Base-by-base conservation (phyloP, 306 rosid species). In the Rosa persica region DNA sequence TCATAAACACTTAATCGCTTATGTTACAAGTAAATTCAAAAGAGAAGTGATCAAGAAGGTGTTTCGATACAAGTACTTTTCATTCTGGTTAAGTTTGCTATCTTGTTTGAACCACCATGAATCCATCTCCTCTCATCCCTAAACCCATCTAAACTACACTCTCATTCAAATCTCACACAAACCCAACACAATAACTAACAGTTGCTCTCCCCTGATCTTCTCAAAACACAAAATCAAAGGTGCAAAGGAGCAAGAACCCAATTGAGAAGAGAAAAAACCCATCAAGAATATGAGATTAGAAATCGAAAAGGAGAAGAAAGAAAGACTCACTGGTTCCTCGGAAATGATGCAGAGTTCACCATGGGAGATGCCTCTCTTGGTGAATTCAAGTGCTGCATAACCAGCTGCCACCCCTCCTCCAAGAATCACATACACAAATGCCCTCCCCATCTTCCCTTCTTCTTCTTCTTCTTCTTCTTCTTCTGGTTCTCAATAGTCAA, bases 341-440 rank as follows among this genome's bases (percentile, higher is more conserved):
- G 99, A 95, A 78, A 95, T 93, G 27, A 95, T 95, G 89, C 99
- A 95, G 84, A 95, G 99, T 85, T 95, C 98, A 61, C 99, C 99
- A 60, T 79, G 81, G 34, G 96, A 82, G 84, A 95, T 85, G 3
- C 98, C 96, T 81, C 87, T 89, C 55, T 76, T 87, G 16, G 87
- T 83, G 79, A 95, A 93, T 86, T 95, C 98, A 72, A 92, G 99
- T 79, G 99, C 98, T 39, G 98, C 99, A 77, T 95, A 95, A n/a
- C 99, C 99, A 86, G 98, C 97, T 58, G 98, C 91, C 7, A 95
- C 99, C 5, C 99, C 99, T 81, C 99, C 99, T 0, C 99, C 99
- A 0, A 95, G 91, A 91, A 95, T 90, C 85, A 95, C 99, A 85
- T 93, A 95, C 30, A 91, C 86, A 79, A 93, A 95, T 43, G 99